Evolutionary conservation across 768 basidiomycete genomes (phyloP), one percentile per base, ranked within the genome.

Genomic region (Clitopilus hobsonii): DNA sequence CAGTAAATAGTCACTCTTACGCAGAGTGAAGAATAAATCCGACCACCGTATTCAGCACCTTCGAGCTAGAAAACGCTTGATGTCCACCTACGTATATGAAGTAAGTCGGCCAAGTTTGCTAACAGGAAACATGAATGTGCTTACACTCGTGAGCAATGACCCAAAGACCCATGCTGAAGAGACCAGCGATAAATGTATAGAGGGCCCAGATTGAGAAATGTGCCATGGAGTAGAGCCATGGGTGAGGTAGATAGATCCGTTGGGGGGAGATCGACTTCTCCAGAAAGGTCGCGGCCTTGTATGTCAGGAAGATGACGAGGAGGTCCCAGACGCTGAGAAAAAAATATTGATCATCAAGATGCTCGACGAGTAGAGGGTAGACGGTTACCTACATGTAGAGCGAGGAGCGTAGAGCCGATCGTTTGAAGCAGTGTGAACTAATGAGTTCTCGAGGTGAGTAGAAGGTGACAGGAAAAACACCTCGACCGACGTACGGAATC

Each of bases 161-260:
- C 91, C 91, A 93, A 51, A 93, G 73, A 53, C 91, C 91, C 28
- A 89, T 93, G 1, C 77, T 82, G 51, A 89, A 84, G 24, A 91
- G 80, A 51, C 91, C 89, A 6, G 81, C 73, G 61, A 75, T 75
- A 66, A 90, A 84, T 30, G 81, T 74, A 68, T 90, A 90, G 49
- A 84, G 55, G 5, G 82, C 74, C 87, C 88, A 89, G 24, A 88
- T 59, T 1, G 80, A 71, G 61, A 85, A 71, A 48, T 79, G 74
- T 32, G 80, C 80, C 41, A 78, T 68, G 6, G 78, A 61, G 65
- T 84, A 80, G 30, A 86, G 73, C 54, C 68, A 58, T 25, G 85
- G 80, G 60, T 78, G 65, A 3, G 79, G 76, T 36, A 85, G 71
- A 41, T 63, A 69, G 58, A 83, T 51, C 24, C 66, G 62, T 52